Evolutionary conservation across 1,139 yeast species (phyloP), one percentile per base, ranked within the genome.

Genomic region (Dujonia santamariae): DNA sequence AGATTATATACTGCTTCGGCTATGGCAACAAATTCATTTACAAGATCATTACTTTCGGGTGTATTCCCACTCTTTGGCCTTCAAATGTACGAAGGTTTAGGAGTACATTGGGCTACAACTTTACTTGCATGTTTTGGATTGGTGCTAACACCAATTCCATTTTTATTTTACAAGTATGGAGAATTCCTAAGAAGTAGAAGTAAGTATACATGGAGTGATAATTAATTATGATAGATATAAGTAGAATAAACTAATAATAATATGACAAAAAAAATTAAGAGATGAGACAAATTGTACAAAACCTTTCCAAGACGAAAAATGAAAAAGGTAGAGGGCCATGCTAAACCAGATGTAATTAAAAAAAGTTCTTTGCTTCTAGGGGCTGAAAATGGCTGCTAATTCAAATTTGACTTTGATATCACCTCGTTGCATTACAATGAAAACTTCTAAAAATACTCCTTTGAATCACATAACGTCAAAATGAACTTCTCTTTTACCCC

Each of bases 101-200:
- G 63, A 2, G 54, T 63, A 22, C 69, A 67, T 20, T 66, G 72
- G 72, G 70, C 67, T 4, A 61, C 63, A 32, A 56, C 67, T 4
- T 50, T 66, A 40, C 53, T 65, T 37, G 72, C 61, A 6, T 41
- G 60, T 22, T 49, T 65, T 37, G 61, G 63, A 0, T 41, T 56
- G 20, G 30, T 50, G 1, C 49, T 65, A 42, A 55, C 64, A 9
- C 72, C 72, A 3, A 57, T 65, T 27, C 70, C 72, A 3, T 56
- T 63, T 30, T 42, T 56, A 22, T 61, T 67, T 39, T 61, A 54
- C 39, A 54, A 51, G 28, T 55, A 64, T 34, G 72, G 72, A 1
- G 62, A 57, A 37, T 33, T 40, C 19, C 44, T 64, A 22, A 48
- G 71, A 41, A 42, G 41, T 18, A 48, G 40, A 33, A 50, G 55